Conservation (phyloP, 805 yeast species). For the Pichia rugopelliculosa region DNA sequence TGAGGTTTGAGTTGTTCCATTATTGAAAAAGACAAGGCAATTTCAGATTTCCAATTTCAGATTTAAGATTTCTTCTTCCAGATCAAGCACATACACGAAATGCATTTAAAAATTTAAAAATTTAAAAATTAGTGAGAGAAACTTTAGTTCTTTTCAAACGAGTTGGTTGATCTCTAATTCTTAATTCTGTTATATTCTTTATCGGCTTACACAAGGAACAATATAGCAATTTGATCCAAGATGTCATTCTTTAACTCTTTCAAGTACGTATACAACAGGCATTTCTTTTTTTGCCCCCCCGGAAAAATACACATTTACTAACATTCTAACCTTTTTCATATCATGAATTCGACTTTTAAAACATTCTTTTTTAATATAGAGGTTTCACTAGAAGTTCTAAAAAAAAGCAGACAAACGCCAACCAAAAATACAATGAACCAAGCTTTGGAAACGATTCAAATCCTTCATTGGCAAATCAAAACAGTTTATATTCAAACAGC, state of each 20-base stretch:
- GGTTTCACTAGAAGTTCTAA: slow-evolving; percentile 49
- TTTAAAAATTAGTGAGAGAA: too few relatives aligned
- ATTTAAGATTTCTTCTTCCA: too few relatives aligned
- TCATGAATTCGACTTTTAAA: neutral
- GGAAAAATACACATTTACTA: neutral
- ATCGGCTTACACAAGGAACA: neutral
- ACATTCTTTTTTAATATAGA: slow-evolving; percentile 21
- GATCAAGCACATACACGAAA: too few relatives aligned
- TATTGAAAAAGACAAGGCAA: neutral
- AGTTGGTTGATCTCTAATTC: too few relatives aligned
- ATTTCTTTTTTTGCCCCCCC: neutral
- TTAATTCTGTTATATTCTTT: too few relatives aligned
- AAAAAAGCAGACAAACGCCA: slow-evolving; percentile 24
- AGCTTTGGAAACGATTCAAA: slow-evolving; percentile 14
- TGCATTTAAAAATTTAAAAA: too few relatives aligned
- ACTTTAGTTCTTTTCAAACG: too few relatives aligned
- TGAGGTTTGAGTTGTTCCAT: too few relatives aligned
- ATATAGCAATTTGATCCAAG: neutral
- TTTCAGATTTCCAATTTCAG: neutral
- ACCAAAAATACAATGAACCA: slow-evolving; percentile 16
- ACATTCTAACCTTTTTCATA: slow-evolving; percentile 1
- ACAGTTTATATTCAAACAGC: slow-evolving; percentile 28
- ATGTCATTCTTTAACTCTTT: slow-evolving; percentile 37
- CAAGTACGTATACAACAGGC: slow-evolving; percentile 21
- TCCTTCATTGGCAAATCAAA: slow-evolving; percentile 12